Conservation (phyloP, 2,329 filamentous ascomycete species). For the Fusarium sp. region DNA sequence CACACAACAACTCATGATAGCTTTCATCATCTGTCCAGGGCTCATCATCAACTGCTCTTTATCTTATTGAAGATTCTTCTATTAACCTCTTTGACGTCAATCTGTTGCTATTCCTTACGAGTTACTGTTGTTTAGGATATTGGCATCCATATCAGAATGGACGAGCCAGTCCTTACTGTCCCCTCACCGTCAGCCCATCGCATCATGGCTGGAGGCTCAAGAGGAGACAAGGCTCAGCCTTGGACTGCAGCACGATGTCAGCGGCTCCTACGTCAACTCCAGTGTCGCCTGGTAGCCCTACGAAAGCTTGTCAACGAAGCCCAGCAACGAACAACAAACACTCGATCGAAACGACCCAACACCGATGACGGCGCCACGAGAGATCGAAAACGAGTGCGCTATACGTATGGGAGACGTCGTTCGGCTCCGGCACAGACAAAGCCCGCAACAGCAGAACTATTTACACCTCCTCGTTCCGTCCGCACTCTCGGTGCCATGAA, state of each 20-base stretch:
- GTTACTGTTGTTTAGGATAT: background rate
- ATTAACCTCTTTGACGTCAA: background rate
- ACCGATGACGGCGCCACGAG: slow-evolving; percentile 8
- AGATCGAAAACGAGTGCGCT: slow-evolving; percentile 44
- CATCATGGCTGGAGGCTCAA: slow-evolving; percentile 1
- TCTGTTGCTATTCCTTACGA: background rate
- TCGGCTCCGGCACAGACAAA: slow-evolving; percentile 10
- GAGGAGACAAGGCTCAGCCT: slow-evolving; percentile 39
- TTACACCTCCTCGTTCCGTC: slow-evolving; percentile 44
- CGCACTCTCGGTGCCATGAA: slow-evolving; percentile 49
- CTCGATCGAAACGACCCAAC: slow-evolving; percentile 38
- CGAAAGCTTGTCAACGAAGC: slow-evolving; percentile 49
- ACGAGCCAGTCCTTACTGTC: background rate
- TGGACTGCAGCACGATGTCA: slow-evolving; percentile 64
- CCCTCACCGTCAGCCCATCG: slow-evolving; percentile 32
- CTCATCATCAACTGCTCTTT: background rate
- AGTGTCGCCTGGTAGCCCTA: slow-evolving; percentile 56
- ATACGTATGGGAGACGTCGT: slow-evolving; percentile 46
- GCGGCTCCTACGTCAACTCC: slow-evolving; percentile 59
- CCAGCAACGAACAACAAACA: slow-evolving; percentile 6
- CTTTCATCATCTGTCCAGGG: background rate
- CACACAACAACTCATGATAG: slow-evolving; percentile 11
- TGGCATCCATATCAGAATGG: slow-evolving; percentile 11
- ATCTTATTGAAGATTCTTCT: background rate
- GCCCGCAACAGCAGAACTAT: background rate